These are phyloP conservation scores for Zygosaccharomyces rouxii DNA, from an alignment of 805 yeast species.

Conservation along the genomic window DNA sequence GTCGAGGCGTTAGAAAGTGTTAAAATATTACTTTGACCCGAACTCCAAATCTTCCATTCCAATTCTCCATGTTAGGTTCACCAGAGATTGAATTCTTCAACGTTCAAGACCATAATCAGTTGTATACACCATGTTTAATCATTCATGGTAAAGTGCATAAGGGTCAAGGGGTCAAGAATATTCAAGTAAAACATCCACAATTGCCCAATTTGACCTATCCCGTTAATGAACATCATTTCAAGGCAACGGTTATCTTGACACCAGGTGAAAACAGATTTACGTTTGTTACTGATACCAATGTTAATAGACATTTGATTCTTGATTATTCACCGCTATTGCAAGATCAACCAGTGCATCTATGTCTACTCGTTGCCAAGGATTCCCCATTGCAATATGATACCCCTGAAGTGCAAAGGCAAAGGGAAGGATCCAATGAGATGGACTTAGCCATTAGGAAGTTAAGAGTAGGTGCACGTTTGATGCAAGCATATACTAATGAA, in stretches of 20 bases:
- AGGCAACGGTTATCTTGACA: slow-evolving; percentile 64
- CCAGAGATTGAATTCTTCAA: slow-evolving; percentile 33
- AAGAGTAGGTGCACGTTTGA: slow-evolving; percentile 76
- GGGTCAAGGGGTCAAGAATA: slow-evolving; percentile 33
- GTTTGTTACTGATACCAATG: slow-evolving; percentile 44
- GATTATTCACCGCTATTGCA: slow-evolving; percentile 52
- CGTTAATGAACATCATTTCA: slow-evolving; percentile 65
- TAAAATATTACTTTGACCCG: not conserved
- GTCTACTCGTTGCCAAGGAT: slow-evolving; percentile 71
- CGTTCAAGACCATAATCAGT: slow-evolving; percentile 32
- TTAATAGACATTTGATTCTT: slow-evolving; percentile 35
- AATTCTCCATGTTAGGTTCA: slow-evolving; percentile 4
- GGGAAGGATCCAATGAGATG: slow-evolving; percentile 58
- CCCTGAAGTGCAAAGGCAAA: slow-evolving; percentile 43
- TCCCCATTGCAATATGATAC: slow-evolving; percentile 69
- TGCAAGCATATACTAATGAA: slow-evolving; percentile 89
- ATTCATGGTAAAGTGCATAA: slow-evolving; percentile 43
- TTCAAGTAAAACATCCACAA: slow-evolving; percentile 41
- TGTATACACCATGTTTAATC: slow-evolving; percentile 46
- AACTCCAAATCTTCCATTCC: not conserved
- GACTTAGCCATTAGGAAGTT: slow-evolving; percentile 69
- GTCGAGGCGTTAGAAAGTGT: not conserved
- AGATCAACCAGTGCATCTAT: slow-evolving; percentile 77
- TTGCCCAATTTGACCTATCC: slow-evolving; percentile 68
- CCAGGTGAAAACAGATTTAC: slow-evolving; percentile 61